phyloP scores from a whole-genome alignment of 495 filamentous ascomycete species.

The Aspergillus affinis region DNA sequence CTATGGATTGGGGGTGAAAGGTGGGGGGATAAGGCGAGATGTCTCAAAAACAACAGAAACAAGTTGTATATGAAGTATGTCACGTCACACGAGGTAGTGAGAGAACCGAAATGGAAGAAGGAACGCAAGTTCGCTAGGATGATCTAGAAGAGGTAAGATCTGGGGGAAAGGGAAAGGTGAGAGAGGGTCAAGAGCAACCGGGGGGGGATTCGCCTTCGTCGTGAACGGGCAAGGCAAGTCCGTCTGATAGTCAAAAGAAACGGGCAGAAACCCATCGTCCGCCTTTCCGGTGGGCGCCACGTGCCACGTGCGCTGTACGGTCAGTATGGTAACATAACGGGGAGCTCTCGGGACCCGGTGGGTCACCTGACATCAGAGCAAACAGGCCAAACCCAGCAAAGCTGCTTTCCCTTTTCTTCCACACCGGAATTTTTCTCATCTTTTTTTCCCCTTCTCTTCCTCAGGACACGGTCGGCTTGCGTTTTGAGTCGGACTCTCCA shows the following conservation, averaged over 20 bases:
- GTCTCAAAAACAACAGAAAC: constrained; percentile 6
- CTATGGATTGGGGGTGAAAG: constrained; percentile 16
- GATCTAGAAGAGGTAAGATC: not conserved
- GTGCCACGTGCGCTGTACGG: constrained; percentile 2
- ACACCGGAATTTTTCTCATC: constrained; percentile 36
- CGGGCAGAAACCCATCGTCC: constrained; percentile 43
- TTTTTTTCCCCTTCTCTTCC: constrained; percentile 7
- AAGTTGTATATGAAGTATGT: not conserved
- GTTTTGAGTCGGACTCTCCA: constrained; percentile 12
- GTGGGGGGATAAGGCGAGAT: constrained; percentile 11
- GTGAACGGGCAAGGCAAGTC: not conserved
- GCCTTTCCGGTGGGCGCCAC: constrained; percentile 11
- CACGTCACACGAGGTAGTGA: not conserved
- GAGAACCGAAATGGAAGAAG: not conserved
- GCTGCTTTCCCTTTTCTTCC: constrained; percentile 20
- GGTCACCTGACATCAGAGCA: constrained; percentile 16
- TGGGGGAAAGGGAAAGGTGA: constrained; percentile 5
- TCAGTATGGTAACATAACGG: not conserved
- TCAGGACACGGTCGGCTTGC: constrained; percentile 12
- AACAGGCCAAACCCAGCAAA: constrained; percentile 17
- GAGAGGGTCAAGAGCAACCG: constrained; percentile 3
- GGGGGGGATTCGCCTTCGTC: not conserved
- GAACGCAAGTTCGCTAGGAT: not conserved
- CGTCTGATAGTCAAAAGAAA: constrained; percentile 24
- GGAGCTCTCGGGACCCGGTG: constrained; percentile 1